Conservation (phyloP, 2,329 filamentous ascomycete species). For the Fusarium heterosporum region DNA sequence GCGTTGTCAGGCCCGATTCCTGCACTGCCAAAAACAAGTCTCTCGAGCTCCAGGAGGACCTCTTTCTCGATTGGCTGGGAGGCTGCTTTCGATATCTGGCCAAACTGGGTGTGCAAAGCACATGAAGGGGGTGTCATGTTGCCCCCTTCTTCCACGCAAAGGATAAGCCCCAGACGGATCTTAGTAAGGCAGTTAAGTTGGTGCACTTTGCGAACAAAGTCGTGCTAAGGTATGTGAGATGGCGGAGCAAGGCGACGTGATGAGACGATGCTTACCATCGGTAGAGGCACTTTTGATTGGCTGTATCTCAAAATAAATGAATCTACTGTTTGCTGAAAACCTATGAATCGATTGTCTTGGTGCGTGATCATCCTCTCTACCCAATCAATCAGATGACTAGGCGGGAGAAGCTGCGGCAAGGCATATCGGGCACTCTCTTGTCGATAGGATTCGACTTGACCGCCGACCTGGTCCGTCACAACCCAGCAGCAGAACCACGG, state of each 20-base stretch:
- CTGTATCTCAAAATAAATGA: slow-evolving; percentile 46
- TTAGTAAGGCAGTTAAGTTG: slow-evolving; percentile 46
- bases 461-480: slow-evolving; percentile 45
- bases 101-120: slow-evolving; percentile 47
- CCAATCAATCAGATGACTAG: slow-evolving; percentile 41
- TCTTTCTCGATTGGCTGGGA: slow-evolving; percentile 46
- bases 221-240: slow-evolving; percentile 31
- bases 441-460: slow-evolving; percentile 43
- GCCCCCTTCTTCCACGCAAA: slow-evolving; percentile 43
- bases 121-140: slow-evolving; percentile 44
- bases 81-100: slow-evolving; percentile 46
- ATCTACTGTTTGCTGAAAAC: slow-evolving; percentile 47
- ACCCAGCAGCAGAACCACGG: slow-evolving; percentile 49
- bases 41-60: slow-evolving; percentile 44
- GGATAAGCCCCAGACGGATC: slow-evolving; percentile 43
- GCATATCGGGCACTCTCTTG: slow-evolving; percentile 47
- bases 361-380: slow-evolving; percentile 42
- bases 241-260: not conserved
- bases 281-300: slow-evolving; percentile 36
- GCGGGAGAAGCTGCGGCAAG: slow-evolving; percentile 41
- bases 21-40: slow-evolving; percentile 41
- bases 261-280: slow-evolving; percentile 39
- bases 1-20: slow-evolving; percentile 43
- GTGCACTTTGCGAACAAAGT: slow-evolving; percentile 45
- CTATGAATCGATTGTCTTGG: slow-evolving; percentile 44